Evolutionary conservation across 257 asterid species (phyloP), one percentile per base, ranked within the genome.

Genomic region (Solanum bulbocastanum): DNA sequence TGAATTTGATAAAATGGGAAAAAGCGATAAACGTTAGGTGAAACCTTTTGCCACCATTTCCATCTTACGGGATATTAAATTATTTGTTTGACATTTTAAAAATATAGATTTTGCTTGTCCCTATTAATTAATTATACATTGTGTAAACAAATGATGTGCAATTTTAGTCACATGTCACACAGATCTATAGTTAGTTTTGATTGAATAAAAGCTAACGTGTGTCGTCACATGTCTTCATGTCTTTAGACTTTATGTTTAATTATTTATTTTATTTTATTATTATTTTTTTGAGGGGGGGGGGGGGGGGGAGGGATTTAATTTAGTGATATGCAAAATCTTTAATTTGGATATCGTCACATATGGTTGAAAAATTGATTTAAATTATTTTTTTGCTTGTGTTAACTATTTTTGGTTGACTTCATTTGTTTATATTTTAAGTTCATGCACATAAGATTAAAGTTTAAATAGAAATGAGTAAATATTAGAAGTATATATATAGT

Each of bases 151-250:
- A 20, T 56, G 25, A 18, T 20, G 10, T 18, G 65, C 4, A 88
- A 69, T 86, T 83, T 85, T 91, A 91, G 68, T 87, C 94, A 58
- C 83, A 92, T 56, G 88, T 89, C 93, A 95, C 91, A 91, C 95
- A 18, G n/a, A 69, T 69, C 5, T 15, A 32, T 69, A 15, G 35
- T 65, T 60, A 60, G 30, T 60, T 60, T 60, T 60, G 30, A 60
- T 23, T 23, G 30, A 10, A 60, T 60, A 60, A 60, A 60, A 60
- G 30, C 14, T 23, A 60, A 23, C 3, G 30, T 60, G 69, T 56
- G 65, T 56, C 23, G 60, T 52, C 8, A 49, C 60, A 56, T 56
- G 10, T 11, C 10, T 56, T 18, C 69, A 60, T 30, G 69, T 60
- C 6, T 23, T 44, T 44, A 44, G 52, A 44, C 56, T 44, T 22